Percentiles rank a stretch among this genome's conserved stretches.
phyloP scores from a whole-genome alignment of 73 alveolate genomes.

The Stentor roeselii region DNA sequence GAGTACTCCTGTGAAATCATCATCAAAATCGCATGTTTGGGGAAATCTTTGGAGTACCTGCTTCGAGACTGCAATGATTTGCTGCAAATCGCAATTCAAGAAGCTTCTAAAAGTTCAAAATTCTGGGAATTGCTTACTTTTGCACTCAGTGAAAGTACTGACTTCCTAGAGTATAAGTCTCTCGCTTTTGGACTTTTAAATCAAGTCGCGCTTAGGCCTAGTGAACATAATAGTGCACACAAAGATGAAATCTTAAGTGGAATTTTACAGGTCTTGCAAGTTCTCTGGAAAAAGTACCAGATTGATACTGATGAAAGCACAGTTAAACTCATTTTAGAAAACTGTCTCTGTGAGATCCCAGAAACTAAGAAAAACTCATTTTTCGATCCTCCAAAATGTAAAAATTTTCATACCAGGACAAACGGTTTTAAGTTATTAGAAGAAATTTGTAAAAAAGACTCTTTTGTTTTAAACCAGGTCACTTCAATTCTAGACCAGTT shows the following conservation, averaged over 20 bases:
- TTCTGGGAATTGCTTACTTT: slow-evolving; percentile 10
- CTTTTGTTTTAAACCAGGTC: background rate
- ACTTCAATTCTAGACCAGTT: background rate
- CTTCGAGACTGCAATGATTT: background rate
- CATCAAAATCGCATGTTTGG: background rate
- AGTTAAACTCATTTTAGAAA: slow-evolving; percentile 27
- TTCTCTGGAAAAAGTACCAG: slow-evolving; percentile 34
- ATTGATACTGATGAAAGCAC: slow-evolving; percentile 23
- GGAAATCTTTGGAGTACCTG: background rate
- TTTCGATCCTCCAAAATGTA: slow-evolving; percentile 63
- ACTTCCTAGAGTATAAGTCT: background rate
- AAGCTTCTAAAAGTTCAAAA: background rate
- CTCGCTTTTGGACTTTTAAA: slow-evolving; percentile 9
- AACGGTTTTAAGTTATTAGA: background rate
- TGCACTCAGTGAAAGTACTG: background rate
- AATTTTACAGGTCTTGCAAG: slow-evolving; percentile 34
- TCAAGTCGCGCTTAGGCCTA: slow-evolving; percentile 28
- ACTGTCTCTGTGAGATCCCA: slow-evolving; percentile 62
- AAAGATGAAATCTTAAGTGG: slow-evolving; percentile 48
- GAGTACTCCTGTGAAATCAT: background rate
- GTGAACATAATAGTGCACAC: slow-evolving; percentile 39
- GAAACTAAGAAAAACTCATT: slow-evolving; percentile 29
- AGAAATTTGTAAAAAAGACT: background rate
- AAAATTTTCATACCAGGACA: slow-evolving; percentile 5
- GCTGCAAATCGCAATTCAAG: background rate